Evolutionary conservation across 352 stramenopile species (phyloP).

Genomic region (Globisporangium paroecandrum): DNA sequence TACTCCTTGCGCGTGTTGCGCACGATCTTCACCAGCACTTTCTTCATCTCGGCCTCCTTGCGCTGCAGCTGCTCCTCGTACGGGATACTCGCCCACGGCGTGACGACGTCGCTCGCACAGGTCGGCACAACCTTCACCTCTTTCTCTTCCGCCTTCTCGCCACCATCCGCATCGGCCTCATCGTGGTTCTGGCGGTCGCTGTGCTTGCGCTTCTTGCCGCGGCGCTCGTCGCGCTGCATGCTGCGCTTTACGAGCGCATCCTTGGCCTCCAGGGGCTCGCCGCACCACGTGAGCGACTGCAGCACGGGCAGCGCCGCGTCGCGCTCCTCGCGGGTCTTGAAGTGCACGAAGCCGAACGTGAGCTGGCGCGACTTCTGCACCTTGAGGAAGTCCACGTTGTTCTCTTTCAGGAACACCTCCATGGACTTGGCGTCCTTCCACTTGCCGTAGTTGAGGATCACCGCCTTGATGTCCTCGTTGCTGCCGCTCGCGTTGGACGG

Average conservation of each 20-base stretch:
- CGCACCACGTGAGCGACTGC: slow-evolving; percentile 55
- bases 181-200: slow-evolving; percentile 23
- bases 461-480: slow-evolving; percentile 72
- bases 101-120: slow-evolving; percentile 73
- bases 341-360: slow-evolving; percentile 80
- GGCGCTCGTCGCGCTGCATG: slow-evolving; percentile 23
- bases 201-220: slow-evolving; percentile 28
- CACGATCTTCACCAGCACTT: slow-evolving; percentile 85
- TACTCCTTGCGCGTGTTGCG: slow-evolving; percentile 83
- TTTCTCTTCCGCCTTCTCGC: background rate
- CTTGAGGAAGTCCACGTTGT: slow-evolving; percentile 57
- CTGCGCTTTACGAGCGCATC: slow-evolving; percentile 63
- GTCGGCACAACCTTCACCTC: slow-evolving; percentile 22
- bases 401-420: slow-evolving; percentile 44
- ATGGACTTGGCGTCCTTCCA: slow-evolving; percentile 76
- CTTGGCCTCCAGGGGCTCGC: slow-evolving; percentile 73
- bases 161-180: background rate
- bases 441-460: slow-evolving; percentile 88
- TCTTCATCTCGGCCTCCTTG: slow-evolving; percentile 89
- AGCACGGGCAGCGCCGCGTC: slow-evolving; percentile 49
- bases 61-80: slow-evolving; percentile 81
- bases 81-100: slow-evolving; percentile 70
- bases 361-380: slow-evolving; percentile 78
- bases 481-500: slow-evolving; percentile 20
- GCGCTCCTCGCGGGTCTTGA: slow-evolving; percentile 53